Evolutionary conservation across 768 basidiomycete genomes (phyloP).

Genomic region (Boletus tylopilopsis): DNA sequence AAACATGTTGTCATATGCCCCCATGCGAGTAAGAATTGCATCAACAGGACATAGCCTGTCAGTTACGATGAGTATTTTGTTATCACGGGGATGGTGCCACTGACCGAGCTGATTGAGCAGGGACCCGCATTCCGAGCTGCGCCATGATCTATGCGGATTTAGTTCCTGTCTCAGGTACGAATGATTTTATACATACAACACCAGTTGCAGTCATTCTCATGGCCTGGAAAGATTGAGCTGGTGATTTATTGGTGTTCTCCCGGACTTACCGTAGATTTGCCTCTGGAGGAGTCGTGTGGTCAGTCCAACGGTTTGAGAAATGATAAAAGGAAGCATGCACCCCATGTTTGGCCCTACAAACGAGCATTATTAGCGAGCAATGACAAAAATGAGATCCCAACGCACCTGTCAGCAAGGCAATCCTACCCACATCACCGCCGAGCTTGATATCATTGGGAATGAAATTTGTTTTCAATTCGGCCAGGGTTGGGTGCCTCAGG

Average conservation of each 20-base stretch:
- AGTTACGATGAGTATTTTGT: constrained; percentile 3
- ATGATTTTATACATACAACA: constrained; percentile 48
- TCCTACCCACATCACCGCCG: constrained; percentile 69
- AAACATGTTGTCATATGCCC: constrained; percentile 98
- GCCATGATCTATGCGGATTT: constrained; percentile 67
- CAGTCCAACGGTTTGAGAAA: neutral
- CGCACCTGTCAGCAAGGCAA: constrained; percentile 83
- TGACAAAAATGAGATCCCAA: constrained; percentile 4
- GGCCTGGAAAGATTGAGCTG: constrained; percentile 36
- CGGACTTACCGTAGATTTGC: constrained; percentile 65
- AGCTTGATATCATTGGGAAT: constrained; percentile 92
- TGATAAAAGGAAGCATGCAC: constrained; percentile 42
- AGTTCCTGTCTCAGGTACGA: neutral
- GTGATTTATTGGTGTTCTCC: neutral
- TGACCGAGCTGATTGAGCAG: constrained; percentile 76
- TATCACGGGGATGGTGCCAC: constrained; percentile 14
- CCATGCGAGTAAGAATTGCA: constrained; percentile 94
- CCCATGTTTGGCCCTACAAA: constrained; percentile 80
- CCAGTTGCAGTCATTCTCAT: constrained; percentile 97
- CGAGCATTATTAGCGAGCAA: neutral
- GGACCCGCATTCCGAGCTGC: constrained; percentile 93
- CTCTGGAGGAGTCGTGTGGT: constrained; percentile 38
- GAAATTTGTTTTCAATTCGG: constrained; percentile 69
- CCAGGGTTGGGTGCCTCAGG: constrained; percentile 82
- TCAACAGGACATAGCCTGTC: constrained; percentile 83